phyloP scores from a whole-genome alignment of 768 basidiomycete genomes.

The Boletus reticulatus region DNA sequence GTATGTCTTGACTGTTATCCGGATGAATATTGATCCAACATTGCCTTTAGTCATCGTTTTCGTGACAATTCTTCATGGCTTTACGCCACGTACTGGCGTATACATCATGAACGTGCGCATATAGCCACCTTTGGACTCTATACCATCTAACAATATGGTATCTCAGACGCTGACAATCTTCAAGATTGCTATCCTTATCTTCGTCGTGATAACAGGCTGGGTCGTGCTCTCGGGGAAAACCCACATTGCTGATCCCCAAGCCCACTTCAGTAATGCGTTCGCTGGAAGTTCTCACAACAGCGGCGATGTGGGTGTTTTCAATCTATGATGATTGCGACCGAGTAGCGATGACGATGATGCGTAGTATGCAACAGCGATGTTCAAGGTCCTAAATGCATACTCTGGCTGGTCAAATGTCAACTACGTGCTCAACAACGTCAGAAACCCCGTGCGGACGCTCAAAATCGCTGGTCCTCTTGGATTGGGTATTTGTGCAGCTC shows the following conservation, averaged over 20 bases:
- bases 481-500: constrained; percentile 47
- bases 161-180: constrained; percentile 45
- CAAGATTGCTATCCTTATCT: constrained; percentile 53
- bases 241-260: constrained; percentile 49
- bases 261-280: constrained; percentile 58
- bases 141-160: constrained; percentile 7
- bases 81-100: constrained; percentile 48
- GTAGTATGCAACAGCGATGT: constrained; percentile 60
- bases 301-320: constrained; percentile 37
- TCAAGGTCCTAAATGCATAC: constrained; percentile 56
- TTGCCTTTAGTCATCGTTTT: constrained; percentile 43
- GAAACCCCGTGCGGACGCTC: constrained; percentile 56
- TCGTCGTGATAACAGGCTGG: constrained; percentile 57
- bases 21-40: not conserved
- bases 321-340: not conserved
- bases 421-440: constrained; percentile 58
- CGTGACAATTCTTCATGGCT: constrained; percentile 49
- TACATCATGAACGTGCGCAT: constrained; percentile 50
- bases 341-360: not conserved
- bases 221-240: constrained; percentile 61
- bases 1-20: constrained; percentile 25
- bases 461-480: constrained; percentile 62
- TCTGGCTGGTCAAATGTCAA: constrained; percentile 58
- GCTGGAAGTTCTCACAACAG: constrained; percentile 52
- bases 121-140: not conserved